These are phyloP conservation scores for Corrigiola litoralis DNA, from an alignment of 179 eudicot genomes.

Conservation along the genomic window DNA sequence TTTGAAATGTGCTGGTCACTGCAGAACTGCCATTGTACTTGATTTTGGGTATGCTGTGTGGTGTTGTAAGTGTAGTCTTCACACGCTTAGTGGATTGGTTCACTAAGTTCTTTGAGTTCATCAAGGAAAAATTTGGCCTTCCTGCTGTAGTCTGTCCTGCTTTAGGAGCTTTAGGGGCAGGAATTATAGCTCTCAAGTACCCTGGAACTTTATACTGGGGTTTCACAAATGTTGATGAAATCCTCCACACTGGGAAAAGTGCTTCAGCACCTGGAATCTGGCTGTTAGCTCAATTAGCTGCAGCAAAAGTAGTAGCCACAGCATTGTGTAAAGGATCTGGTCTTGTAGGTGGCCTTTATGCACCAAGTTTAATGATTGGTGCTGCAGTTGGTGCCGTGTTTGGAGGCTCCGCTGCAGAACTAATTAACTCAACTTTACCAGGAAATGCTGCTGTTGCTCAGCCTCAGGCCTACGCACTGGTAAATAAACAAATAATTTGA, in stretches of 20 bases:
- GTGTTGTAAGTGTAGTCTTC: constrained; percentile 85
- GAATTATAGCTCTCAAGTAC: constrained; percentile 88
- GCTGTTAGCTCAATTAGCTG: constrained; percentile 86
- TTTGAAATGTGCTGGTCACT: constrained; percentile 8
- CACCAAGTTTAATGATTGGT: constrained; percentile 99
- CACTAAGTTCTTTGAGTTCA: constrained; percentile 58
- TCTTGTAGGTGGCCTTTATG: constrained; percentile 96
- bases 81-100: constrained; percentile 80
- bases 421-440: constrained; percentile 81
- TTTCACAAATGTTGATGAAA: constrained; percentile 94
- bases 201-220: constrained; percentile 98
- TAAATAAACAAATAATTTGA: constrained; percentile 18
- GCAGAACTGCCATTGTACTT: constrained; percentile 95
- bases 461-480: constrained; percentile 98
- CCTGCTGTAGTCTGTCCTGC: constrained; percentile 92
- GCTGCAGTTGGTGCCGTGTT: constrained; percentile 99
- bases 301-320: constrained; percentile 95
- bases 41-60: constrained; percentile 95
- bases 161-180: constrained; percentile 93
- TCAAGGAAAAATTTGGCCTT: constrained; percentile 71
- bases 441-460: constrained; percentile 90
- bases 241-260: constrained; percentile 91
- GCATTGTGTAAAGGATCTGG: constrained; percentile 96
- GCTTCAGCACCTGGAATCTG: constrained; percentile 98
- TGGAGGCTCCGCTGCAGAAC: constrained; percentile 84